Evolutionary conservation across 192 early-diverging fungal species (phyloP), one percentile per base, ranked within the genome.

Genomic region (Spizellomyces sp.): DNA sequence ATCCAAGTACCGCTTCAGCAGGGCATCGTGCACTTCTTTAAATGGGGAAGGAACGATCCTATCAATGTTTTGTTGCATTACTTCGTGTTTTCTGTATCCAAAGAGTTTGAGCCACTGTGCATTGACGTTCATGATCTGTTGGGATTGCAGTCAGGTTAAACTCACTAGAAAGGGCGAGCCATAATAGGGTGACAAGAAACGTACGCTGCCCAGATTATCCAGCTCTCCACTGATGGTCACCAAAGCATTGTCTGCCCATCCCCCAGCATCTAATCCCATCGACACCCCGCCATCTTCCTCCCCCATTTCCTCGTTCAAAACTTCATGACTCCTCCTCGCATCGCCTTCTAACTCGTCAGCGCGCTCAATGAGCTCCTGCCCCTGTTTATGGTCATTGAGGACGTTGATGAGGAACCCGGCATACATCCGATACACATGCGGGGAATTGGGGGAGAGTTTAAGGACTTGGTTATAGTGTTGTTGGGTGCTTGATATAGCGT

Each of bases 21-120:
- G 71, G 14, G 12, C 45, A 61, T 83, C 82, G 58, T 83, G 82
- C 4, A 71, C 36, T 58, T 83, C 82, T n/a, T 61, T n/a, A 61
- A 83, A 83, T 19, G 82, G 82, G 7, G 71, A 75, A 6, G 82
- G 82, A 46, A 83, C 42, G 48, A 83, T 80, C 5, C 45, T 74
- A 22, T 43, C 74, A 44, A 83, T 78, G 67, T 83, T 83, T 36
- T 66, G 56, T 27, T 75, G 72, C 42, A 79, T 8, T 12, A 66
- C 10, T 22, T 83, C 81, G 8, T 43, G 43, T 65, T 75, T 77
- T 4, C 63, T 66, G 64, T 65, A 76, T 6, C 73, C 70, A 63
- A 83, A 80, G 6, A 80, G 15, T 59, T 78, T 74, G 7, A 60
- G 43, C 4, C 61, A 70, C 5, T 55, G 57, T 8, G 44, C n/a